Evolutionary conservation across 305 asterid species (phyloP), one percentile per base, ranked within the genome.

Genomic region (Fraxinus nigra): DNA sequence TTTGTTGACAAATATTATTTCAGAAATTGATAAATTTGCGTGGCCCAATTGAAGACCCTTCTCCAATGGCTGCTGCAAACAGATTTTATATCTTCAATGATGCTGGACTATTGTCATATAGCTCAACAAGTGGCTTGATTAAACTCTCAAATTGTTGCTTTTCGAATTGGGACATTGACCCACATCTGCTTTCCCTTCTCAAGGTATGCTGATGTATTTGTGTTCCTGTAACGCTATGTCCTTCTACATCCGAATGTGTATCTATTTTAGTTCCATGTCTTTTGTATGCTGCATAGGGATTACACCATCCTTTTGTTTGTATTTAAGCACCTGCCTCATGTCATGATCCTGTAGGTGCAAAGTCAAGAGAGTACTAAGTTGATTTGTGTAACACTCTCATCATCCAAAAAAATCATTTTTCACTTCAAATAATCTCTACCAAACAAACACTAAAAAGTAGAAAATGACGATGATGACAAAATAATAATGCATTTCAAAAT

Each of bases 1-100:
- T 54, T 54, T 54, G 65, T 18, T 54, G 65, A 86, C 85, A 83
- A 87, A 84, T 80, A 67, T 88, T 85, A 78, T 76, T 89, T 90
- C 95, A 91, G 95, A 90, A 90, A 87, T 80, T 90, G 80, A 79
- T 91, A 85, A 85, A 80, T 84, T 83, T 86, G 81, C 54, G 87
- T 86, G 88, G 94, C 84, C 95, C 93, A 84, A 87, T 90, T 86
- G 97, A 96, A 76, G 98, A 96, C 88, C 98, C 98, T 87, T 91
- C 98, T 82, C 95, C 91, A 4, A 78, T 87, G 82, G 93, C 93
- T 87, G 84, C 87, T 79, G 94, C 97, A 13, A 91, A 88, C 88
- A 91, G 87, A 83, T 86, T 87, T 82, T 85, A 87, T 88, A 85
- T 90, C 83, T 92, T 90, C 76, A 90, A 90, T 81, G 98, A 93